Evolutionary conservation across 768 basidiomycete genomes (phyloP).

Genomic region (Kondoa malvinella): DNA sequence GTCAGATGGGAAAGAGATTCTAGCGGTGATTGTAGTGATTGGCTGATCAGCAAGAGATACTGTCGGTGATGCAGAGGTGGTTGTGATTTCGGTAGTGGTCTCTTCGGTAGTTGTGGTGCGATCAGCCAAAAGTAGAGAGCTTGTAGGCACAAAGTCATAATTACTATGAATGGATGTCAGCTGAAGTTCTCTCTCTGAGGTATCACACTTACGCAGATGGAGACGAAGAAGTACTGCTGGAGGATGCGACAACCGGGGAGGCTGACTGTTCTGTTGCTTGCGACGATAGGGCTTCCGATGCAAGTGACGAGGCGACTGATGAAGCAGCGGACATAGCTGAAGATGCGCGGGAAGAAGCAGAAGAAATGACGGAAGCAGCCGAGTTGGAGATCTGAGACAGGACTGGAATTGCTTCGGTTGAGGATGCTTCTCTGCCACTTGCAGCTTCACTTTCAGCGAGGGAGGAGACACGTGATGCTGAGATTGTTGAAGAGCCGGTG

Average conservation of each 20-base stretch:
- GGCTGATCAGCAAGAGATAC: slow-evolving; percentile 16
- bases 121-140: slow-evolving; percentile 20
- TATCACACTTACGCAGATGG: not conserved
- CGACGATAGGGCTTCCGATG: too few species aligned
- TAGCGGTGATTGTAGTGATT: slow-evolving; percentile 19
- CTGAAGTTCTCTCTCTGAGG: not conserved
- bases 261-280: too few species aligned
- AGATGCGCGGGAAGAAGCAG: not conserved
- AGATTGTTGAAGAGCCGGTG: too few species aligned
- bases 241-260: too few species aligned
- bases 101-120: slow-evolving; percentile 10
- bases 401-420: too few species aligned
- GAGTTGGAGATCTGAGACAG: too few species aligned
- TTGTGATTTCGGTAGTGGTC: slow-evolving; percentile 4
- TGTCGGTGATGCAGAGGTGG: not conserved
- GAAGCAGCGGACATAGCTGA: not conserved
- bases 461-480: not conserved
- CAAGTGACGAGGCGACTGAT: too few species aligned
- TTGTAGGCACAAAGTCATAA: slow-evolving; percentile 26
- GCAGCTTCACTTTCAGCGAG: not conserved
- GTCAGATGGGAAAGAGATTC: slow-evolving; percentile 25
- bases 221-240: too few species aligned
- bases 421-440: not conserved
- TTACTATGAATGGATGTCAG: not conserved
- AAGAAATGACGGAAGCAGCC: too few species aligned